Evolutionary conservation across 192 early-diverging fungal genomes (phyloP).

Genomic region (Geosiphon pyriformis): DNA sequence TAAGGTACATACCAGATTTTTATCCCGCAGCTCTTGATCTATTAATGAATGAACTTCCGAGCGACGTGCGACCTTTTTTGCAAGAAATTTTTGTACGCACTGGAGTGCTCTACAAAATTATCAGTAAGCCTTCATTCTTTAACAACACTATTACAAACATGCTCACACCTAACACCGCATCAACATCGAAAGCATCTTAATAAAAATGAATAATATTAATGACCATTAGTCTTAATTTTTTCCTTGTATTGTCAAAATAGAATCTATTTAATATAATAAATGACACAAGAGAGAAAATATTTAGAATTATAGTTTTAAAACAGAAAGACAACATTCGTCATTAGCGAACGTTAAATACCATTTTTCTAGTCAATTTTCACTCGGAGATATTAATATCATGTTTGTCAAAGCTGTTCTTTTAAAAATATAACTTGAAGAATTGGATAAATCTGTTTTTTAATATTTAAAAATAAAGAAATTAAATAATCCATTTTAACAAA

Average conservation of each 20-base stretch:
- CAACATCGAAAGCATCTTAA: too few relatives aligned
- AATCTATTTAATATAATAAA: not conserved
- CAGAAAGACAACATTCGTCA: too few relatives aligned
- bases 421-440: too few relatives aligned
- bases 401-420: too few relatives aligned
- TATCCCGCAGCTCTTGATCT: constrained; percentile 62
- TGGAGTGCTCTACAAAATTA: constrained; percentile 39
- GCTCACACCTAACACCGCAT: not conserved
- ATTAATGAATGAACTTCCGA: constrained; percentile 53
- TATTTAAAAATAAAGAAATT: too few relatives aligned
- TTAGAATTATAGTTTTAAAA: too few relatives aligned
- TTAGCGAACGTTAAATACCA: too few relatives aligned
- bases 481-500: too few relatives aligned
- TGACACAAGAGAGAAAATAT: not conserved
- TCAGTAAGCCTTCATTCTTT: not conserved
- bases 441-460: too few relatives aligned
- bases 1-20: constrained; percentile 50
- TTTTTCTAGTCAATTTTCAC: too few relatives aligned
- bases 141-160: not conserved
- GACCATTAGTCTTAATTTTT: not conserved
- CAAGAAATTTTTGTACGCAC: constrained; percentile 43
- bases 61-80: constrained; percentile 50
- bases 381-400: too few relatives aligned
- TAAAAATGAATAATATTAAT: not conserved
- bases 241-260: not conserved